A percentile compares a stretch with the other conserved stretches of the same genome.
Evolutionary conservation across 768 basidiomycete species (phyloP).

Genomic region (Termitomyces heimii): DNA sequence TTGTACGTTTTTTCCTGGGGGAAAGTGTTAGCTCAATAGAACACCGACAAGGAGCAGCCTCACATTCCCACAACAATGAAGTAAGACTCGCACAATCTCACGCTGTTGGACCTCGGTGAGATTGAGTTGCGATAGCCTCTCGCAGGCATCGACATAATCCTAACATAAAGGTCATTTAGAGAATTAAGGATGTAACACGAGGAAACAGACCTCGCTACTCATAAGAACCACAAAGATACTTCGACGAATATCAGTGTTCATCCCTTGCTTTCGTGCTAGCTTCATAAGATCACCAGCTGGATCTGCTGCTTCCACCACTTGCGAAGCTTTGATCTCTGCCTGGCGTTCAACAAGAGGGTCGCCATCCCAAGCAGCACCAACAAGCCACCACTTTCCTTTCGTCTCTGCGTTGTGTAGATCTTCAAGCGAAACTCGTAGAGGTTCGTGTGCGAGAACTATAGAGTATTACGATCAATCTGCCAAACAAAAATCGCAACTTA

Average conservation of each 20-base stretch:
- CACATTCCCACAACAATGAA: constrained; percentile 92
- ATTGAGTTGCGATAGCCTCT: constrained; percentile 77
- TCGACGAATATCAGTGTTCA: constrained; percentile 95
- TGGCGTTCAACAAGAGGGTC: constrained; percentile 81
- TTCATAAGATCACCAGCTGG: constrained; percentile 46
- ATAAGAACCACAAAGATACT: constrained; percentile 91
- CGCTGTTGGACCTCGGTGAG: constrained; percentile 89
- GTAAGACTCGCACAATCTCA: constrained; percentile 86
- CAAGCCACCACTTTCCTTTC: constrained; percentile 98
- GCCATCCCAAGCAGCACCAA: constrained; percentile 94
- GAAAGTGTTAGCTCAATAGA: neutral
- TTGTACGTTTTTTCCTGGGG: constrained; percentile 86
- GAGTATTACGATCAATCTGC: neutral
- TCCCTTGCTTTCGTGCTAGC: constrained; percentile 91
- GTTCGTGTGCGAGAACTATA: constrained; percentile 76
- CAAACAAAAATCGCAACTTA: constrained; percentile 21
- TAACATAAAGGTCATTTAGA: constrained; percentile 22
- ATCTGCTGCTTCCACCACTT: constrained; percentile 17
- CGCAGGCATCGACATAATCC: constrained; percentile 97
- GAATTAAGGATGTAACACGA: neutral
- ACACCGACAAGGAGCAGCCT: constrained; percentile 15
- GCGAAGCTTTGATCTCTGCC: constrained; percentile 23
- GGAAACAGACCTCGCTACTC: constrained; percentile 84
- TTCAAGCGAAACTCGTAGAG: constrained; percentile 77
- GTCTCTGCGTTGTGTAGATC: constrained; percentile 81